Evolutionary conservation across 2,329 filamentous ascomycete genomes (phyloP).

Genomic region (Bipolaris bicolor): DNA sequence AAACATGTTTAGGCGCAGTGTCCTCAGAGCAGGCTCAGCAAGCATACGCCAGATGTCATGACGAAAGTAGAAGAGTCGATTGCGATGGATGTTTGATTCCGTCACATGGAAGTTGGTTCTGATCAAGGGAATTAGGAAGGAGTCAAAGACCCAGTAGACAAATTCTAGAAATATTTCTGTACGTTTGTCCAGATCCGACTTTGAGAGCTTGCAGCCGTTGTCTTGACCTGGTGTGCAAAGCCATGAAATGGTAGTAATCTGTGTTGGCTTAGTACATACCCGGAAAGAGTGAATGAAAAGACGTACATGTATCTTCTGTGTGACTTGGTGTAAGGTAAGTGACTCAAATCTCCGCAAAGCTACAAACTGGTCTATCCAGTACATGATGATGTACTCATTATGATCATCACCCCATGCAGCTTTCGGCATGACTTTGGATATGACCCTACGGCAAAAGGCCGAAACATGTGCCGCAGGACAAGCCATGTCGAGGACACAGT

Average conservation of each 20-base stretch:
- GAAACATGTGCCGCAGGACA: conserved; percentile 74
- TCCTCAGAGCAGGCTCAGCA: conserved; percentile 72
- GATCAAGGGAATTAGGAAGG: conserved; percentile 83
- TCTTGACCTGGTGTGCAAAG: conserved; percentile 62
- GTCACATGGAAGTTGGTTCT: conserved; percentile 92
- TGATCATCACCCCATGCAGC: conserved; percentile 73
- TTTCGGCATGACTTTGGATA: conserved; percentile 74
- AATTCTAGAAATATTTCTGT: conserved; percentile 82
- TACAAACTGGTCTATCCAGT: conserved; percentile 78
- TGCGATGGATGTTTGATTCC: conserved; percentile 80
- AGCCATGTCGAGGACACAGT: conserved; percentile 67
- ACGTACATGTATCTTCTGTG: conserved; percentile 74
- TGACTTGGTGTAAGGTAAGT: conserved; percentile 77
- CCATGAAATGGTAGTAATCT: conserved; percentile 77
- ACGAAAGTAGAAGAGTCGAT: conserved; percentile 88
- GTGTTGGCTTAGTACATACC: conserved; percentile 22
- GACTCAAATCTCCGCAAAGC: conserved; percentile 79
- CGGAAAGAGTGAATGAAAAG: conserved; percentile 3
- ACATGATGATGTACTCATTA: conserved; percentile 69
- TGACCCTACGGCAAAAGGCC: conserved; percentile 80
- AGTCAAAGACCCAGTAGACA: conserved; percentile 92
- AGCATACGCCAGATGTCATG: conserved; percentile 88
- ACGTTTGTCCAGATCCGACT: conserved; percentile 76
- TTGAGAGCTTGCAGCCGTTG: conserved; percentile 63
- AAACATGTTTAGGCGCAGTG: conserved; percentile 75